phyloP scores from a whole-genome alignment of 768 basidiomycete genomes.

The Gloeopeniophorella convolvens region DNA sequence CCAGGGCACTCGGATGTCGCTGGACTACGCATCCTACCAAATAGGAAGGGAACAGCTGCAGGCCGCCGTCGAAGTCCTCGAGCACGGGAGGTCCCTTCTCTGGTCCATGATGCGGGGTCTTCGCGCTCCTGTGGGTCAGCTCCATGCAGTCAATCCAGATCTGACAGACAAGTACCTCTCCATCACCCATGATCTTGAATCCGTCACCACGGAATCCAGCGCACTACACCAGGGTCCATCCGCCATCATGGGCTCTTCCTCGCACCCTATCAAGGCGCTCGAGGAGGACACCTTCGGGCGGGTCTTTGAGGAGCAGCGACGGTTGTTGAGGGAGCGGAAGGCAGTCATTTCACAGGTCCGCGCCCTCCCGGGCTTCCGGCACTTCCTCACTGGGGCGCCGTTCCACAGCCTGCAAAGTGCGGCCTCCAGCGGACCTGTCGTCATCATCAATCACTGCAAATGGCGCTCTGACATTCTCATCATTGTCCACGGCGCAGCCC shows the following conservation, averaged over 20 bases:
- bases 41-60: not conserved
- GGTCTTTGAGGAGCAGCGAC: not conserved
- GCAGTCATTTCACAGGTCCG: not conserved
- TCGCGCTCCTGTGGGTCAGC: not conserved
- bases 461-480: slow-evolving; percentile 10
- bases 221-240: not conserved
- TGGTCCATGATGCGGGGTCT: slow-evolving; percentile 12
- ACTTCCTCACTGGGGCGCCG: not conserved
- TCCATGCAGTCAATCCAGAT: not conserved
- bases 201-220: not conserved
- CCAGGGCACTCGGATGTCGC: not conserved
- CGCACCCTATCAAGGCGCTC: not conserved
- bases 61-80: slow-evolving; percentile 1
- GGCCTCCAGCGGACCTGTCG: not conserved
- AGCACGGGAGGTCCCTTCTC: slow-evolving; percentile 7
- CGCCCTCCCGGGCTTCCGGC: not conserved
- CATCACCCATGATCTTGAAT: not conserved
- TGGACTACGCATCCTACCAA: not conserved
- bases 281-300: not conserved
- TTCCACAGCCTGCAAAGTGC: not conserved
- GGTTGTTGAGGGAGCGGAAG: not conserved
- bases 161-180: not conserved
- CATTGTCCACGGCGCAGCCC: not conserved
- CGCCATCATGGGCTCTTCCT: too few species aligned
- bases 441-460: slow-evolving; percentile 1